Evolutionary conservation across 495 filamentous ascomycete species (phyloP), one percentile per base, ranked within the genome.

Genomic region (Talaromyces proteolyticus): DNA sequence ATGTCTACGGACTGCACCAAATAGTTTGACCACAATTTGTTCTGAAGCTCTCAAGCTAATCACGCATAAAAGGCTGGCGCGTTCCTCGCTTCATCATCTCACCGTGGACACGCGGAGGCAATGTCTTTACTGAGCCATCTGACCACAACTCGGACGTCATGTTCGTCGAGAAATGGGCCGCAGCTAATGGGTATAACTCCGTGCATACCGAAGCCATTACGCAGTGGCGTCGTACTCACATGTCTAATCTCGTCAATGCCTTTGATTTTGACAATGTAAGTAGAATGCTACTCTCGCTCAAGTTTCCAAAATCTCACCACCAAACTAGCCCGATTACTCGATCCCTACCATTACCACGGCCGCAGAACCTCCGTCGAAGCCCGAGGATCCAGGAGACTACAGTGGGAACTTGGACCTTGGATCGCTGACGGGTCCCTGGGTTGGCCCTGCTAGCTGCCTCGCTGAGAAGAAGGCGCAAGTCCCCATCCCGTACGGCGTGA

Each of bases 91-190:
- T 74, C 57, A 76, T 80, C 58, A 58, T 80, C 48, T 76, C 72
- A 1, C 77, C 77, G 0, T 80, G 77, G 77, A 79, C 77, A 10
- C 72, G 77, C 17, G 75, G 75, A 34, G 68, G 64, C 46, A 64
- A 68, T 14, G 75, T 80, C 3, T 79, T 79, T 57, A 76, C 73
- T n/a, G 77, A 78, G 58, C 67, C 74, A 26, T 68, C 73, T 22
- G 77, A 80, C 55, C 77, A 80, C 57, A 79, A 74, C 59, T 78
- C 74, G 3, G 75, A 79, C 56, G 76, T 80, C 36, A 56, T 75
- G 42, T 80, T 80, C 52, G 50, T 80, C 8, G 77, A 80, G 58
- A 47, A 77, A 51, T 78, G 75, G 75, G 54, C 76, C 5, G 58
- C 57, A 12, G 69, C 75, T 2, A 70, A 72, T 41, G 75, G 75